phyloP scores from a whole-genome alignment of 2,329 filamentous ascomycete species.

The Phyllosticta citribraziliensis region DNA sequence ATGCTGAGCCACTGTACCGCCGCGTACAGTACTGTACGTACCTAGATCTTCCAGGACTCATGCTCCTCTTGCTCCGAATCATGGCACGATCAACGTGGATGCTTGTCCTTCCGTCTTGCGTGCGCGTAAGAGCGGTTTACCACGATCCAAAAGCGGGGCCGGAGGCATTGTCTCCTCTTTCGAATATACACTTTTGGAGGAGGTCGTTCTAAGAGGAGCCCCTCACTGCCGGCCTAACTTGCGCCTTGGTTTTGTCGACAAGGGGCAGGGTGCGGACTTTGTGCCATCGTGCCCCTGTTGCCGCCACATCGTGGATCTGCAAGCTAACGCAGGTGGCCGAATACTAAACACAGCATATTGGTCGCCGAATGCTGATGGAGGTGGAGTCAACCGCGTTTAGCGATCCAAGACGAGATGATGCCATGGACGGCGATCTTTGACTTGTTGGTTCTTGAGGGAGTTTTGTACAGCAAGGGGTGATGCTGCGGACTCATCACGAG shows the following conservation, averaged over 20 bases:
- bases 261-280: background rate
- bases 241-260: background rate
- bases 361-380: background rate
- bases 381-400: background rate
- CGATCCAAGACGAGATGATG: background rate
- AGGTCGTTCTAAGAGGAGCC: background rate
- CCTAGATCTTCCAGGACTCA: background rate
- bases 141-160: background rate
- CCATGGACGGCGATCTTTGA: background rate
- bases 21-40: background rate
- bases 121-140: background rate
- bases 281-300: background rate
- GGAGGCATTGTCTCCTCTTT: background rate
- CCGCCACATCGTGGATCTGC: background rate
- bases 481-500: no score
- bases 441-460: background rate
- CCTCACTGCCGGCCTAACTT: background rate
- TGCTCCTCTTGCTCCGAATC: background rate
- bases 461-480: no score
- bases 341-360: background rate
- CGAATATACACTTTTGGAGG: background rate
- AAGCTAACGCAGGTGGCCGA: background rate
- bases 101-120: background rate
- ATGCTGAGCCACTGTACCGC: background rate
- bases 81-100: background rate